phyloP scores from a whole-genome alignment of 768 basidiomycete species.

The Boletus rubescentipes region DNA sequence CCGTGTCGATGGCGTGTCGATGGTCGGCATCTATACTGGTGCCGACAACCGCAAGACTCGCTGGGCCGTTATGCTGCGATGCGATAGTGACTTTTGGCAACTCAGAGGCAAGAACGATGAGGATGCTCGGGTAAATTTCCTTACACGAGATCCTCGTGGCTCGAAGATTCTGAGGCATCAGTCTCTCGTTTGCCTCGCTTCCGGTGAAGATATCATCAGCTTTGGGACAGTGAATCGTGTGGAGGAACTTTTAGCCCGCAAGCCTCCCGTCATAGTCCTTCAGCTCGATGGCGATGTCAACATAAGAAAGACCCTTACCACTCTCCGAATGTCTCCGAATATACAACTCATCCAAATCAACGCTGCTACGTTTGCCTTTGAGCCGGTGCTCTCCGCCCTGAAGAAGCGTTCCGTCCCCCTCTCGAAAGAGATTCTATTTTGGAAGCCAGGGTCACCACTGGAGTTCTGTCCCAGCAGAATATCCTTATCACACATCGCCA shows the following conservation, averaged over 20 bases:
- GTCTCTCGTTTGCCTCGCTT: slow-evolving; percentile 51
- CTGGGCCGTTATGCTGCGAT: slow-evolving; percentile 44
- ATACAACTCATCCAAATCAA: slow-evolving; percentile 55
- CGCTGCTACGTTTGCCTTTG: slow-evolving; percentile 57
- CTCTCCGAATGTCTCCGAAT: slow-evolving; percentile 32
- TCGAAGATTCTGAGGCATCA: slow-evolving; percentile 49
- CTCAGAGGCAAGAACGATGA: slow-evolving; percentile 26
- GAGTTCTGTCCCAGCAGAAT: not conserved
- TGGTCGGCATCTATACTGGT: slow-evolving; percentile 38
- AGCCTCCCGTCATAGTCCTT: slow-evolving; percentile 51
- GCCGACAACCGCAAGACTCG: slow-evolving; percentile 23
- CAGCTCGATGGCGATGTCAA: slow-evolving; percentile 48
- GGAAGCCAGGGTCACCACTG: slow-evolving; percentile 34
- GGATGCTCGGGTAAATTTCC: slow-evolving; percentile 35
- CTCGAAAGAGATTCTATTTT: slow-evolving; percentile 50
- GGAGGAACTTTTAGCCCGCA: slow-evolving; percentile 47
- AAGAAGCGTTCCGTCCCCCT: slow-evolving; percentile 44
- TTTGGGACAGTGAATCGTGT: slow-evolving; percentile 57
- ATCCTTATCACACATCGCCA: slow-evolving; percentile 21
- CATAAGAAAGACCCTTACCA: slow-evolving; percentile 37
- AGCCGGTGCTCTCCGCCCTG: slow-evolving; percentile 58
- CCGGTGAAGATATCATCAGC: slow-evolving; percentile 46
- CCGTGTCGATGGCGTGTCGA: slow-evolving; percentile 29
- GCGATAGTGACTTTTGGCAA: slow-evolving; percentile 35
- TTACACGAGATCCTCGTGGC: slow-evolving; percentile 31